phyloP scores from a whole-genome alignment of 192 early-diverging fungal genomes.

The Gigaspora rosea region DNA sequence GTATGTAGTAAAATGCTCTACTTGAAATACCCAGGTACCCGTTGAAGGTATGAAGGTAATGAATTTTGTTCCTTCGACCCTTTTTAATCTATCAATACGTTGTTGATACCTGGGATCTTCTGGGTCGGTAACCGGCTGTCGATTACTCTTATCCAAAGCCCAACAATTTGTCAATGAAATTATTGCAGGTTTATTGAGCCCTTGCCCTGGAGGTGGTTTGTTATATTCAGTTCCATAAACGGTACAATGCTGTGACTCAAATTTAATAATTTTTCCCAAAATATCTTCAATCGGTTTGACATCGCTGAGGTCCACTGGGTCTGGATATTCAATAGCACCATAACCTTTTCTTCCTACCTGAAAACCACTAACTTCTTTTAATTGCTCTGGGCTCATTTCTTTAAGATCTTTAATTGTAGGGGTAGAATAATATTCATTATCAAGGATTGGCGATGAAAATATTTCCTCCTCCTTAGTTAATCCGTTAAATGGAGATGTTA shows the following conservation, averaged over 20 bases:
- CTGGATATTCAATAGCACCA: slow-evolving; percentile 77
- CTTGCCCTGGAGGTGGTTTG: slow-evolving; percentile 81
- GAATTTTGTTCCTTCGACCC: slow-evolving; percentile 77
- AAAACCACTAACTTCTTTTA: slow-evolving; percentile 75
- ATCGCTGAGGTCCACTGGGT: slow-evolving; percentile 81
- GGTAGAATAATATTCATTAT: slow-evolving; percentile 71
- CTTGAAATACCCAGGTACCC: slow-evolving; percentile 91
- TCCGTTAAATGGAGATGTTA: background rate
- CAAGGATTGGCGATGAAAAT: no score
- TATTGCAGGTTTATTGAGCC: slow-evolving; percentile 84
- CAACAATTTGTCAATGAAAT: slow-evolving; percentile 82
- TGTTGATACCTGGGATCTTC: slow-evolving; percentile 68
- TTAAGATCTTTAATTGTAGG: slow-evolving; percentile 77
- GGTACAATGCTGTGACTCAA: slow-evolving; percentile 65
- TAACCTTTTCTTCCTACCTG: slow-evolving; percentile 65
- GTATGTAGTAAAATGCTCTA: slow-evolving; percentile 84
- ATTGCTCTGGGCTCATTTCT: slow-evolving; percentile 64
- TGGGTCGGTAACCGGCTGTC: slow-evolving; percentile 63
- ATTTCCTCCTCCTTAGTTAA: no score
- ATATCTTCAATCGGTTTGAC: slow-evolving; percentile 60
- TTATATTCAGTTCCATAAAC: slow-evolving; percentile 82
- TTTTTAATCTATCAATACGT: slow-evolving; percentile 69
- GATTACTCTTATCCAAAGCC: slow-evolving; percentile 78
- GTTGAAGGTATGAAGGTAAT: slow-evolving; percentile 68
- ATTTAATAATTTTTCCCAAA: slow-evolving; percentile 76